Percentiles rank a stretch among this genome's conserved stretches.
Conservation (phyloP, 2,329 filamentous ascomycete species). For the Verticillium tricorpus region DNA sequence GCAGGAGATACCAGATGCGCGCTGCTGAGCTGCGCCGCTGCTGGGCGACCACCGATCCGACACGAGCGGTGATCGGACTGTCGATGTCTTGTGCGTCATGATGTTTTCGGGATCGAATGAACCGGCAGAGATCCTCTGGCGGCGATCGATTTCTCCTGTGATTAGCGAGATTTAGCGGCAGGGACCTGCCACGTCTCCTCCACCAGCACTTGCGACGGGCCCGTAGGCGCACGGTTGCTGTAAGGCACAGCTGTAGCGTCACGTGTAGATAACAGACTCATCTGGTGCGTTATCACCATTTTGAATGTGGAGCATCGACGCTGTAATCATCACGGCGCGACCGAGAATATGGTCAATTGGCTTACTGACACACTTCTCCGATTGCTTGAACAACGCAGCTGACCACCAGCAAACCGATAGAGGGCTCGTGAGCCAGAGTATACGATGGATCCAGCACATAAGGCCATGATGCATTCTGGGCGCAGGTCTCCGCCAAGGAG, state of each 20-base stretch:
- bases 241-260: too few species aligned
- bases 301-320: too few species aligned
- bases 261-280: too few species aligned
- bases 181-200: not conserved
- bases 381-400: not conserved
- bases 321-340: too few species aligned
- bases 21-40: not conserved
- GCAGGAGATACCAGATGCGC: not conserved
- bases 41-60: not conserved
- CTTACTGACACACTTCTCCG: too few species aligned
- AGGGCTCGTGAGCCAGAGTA: not conserved
- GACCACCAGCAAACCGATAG: not conserved
- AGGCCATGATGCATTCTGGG: slow-evolving; percentile 46
- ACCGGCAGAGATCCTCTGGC: not conserved
- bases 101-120: slow-evolving; percentile 11
- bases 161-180: not conserved
- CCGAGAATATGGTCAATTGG: too few species aligned
- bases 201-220: not conserved
- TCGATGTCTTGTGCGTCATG: slow-evolving; percentile 14
- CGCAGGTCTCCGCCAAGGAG: slow-evolving; percentile 30
- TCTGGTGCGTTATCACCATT: too few species aligned
- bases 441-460: slow-evolving; percentile 50
- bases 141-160: not conserved
- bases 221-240: too few species aligned
- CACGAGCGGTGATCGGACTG: slow-evolving; percentile 6